Evolutionary conservation across 768 basidiomycete genomes (phyloP), one percentile per base, ranked within the genome.

Genomic region (Filobasidium floriforme): DNA sequence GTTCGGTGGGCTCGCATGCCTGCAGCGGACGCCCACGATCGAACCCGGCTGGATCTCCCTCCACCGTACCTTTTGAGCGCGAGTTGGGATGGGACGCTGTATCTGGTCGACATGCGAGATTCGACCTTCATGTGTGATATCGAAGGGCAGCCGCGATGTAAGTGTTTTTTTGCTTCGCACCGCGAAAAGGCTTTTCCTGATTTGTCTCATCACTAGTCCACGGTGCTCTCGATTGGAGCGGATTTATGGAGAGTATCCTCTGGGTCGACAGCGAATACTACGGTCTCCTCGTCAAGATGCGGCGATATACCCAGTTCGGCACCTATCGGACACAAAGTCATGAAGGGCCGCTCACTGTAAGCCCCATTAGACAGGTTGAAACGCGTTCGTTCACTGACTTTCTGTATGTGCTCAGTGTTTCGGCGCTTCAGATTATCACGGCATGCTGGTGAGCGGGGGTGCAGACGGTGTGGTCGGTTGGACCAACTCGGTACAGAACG

Each of bases 351-450:
- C 89, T 62, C 87, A 85, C 59, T 78, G 85, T 64, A 52, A 59
- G 40, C 10, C 19, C 19, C 40, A 6, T 41, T 3, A 11, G n/a
- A 32, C 44, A n/a, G 9, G 26, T 37, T 37, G 32, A 41, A 32
- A 28, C 28, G 26, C 29, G n/a, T n/a, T 51, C 29, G 24, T 10
- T 10, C 1, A 43, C 43, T 46, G 22, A 51, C 18, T 15, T 10
- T 12, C 28, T 46, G 24, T 37, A 3, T 9, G 24, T 19, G 12
- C 32, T 2, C 72, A 93, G 92, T 84, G 82, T 63, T 76, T 92
- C 29, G 81, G 83, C 63, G 81, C 86, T 0, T 94, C 92, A 0
- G 89, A 94, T 55, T 88, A 87, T 72, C 94, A 97, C 72, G 87
- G 91, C 6, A 89, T 92, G 75, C 79, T 94, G 4, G 89, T 88